Evolutionary conservation across 331 rosid genomes (phyloP), one percentile per base, ranked within the genome.

Genomic region (Quercus lobata): DNA sequence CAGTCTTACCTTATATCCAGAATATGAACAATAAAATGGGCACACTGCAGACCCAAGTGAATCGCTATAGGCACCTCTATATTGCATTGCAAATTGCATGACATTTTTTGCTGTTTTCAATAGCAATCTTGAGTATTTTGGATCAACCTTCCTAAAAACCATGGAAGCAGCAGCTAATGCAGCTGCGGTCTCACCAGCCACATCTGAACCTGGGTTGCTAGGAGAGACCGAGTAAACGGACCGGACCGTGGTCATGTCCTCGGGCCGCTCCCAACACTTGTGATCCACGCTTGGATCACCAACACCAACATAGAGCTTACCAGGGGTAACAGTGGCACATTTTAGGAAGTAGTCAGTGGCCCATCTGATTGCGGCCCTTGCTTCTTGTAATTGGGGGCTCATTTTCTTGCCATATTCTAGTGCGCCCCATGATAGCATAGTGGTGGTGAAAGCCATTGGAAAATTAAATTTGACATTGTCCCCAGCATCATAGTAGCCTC

Each of bases 231-330:
- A 93, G 32, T 90, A 92, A 0, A 93, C 93, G 0, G 92, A 65
- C 16, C 98, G 87, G 0, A 19, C 72, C 0, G 96, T 90, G 84
- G 86, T 88, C 97, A 95, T 95, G 75, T 95, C 97, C 79, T 95
- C 99, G 1, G 97, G 97, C 61, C 99, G 88, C 54, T 91, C 99
- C 99, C 99, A 95, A 22, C 99, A 95, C 54, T 88, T 91, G 83
- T 93, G 97, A 81, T 95, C 99, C 8, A 63, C 85, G 17, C 88
- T 89, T 0, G 96, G 93, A 79, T 95, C 94, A 3, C 97, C 99
- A 9, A 95, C 94, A 0, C 99, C 99, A 32, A 91, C 96, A 9
- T 95, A 93, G 70, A 95, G 94, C 80, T 29, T 83, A 1, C 91
- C 96, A 0, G 97, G 94, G 0, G 96, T 88, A 22, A 92, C 80